Conservation (phyloP, 2,329 filamentous ascomycete species). For the Metarhizium humberi region DNA sequence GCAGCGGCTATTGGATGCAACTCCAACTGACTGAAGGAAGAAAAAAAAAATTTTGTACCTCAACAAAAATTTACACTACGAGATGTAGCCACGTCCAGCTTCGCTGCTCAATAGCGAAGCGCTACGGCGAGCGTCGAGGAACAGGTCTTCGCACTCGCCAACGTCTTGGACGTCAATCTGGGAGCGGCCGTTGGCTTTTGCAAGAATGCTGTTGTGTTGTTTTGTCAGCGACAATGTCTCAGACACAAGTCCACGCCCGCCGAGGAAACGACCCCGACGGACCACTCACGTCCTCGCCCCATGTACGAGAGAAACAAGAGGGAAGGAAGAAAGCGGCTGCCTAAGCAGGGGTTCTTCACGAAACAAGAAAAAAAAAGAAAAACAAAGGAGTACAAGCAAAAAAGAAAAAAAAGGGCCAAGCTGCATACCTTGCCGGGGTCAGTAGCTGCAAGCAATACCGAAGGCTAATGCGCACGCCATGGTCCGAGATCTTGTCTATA, state of each 20-base stretch:
- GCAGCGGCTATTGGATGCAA: neutral
- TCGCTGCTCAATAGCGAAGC: constrained; percentile 58
- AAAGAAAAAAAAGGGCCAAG: neutral
- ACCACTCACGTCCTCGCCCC: neutral
- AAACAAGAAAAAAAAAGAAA: neutral
- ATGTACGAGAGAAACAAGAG: neutral
- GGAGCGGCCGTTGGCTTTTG: constrained; percentile 68
- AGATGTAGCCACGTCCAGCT: constrained; percentile 55
- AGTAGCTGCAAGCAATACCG: constrained; percentile 89
- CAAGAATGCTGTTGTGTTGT: constrained; percentile 59
- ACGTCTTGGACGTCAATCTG: constrained; percentile 73
- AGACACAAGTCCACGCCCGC: constrained; percentile 9
- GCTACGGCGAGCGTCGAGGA: constrained; percentile 74
- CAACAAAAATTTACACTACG: constrained; percentile 23
- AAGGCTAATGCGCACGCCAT: constrained; percentile 82
- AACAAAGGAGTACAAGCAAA: neutral
- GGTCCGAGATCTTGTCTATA: constrained; percentile 75
- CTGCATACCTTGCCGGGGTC: constrained; percentile 63
- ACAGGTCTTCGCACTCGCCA: constrained; percentile 72
- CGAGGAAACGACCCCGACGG: neutral
- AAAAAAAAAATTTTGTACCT: neutral
- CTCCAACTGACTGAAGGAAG: neutral
- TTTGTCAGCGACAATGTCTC: constrained; percentile 24
- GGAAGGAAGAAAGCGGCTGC: neutral
- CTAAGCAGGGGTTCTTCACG: neutral